Percentiles rank a stretch among this genome's conserved stretches.
Evolutionary conservation across 1,139 yeast genomes (phyloP).

Genomic region (Blastobotrys aristatus): DNA sequence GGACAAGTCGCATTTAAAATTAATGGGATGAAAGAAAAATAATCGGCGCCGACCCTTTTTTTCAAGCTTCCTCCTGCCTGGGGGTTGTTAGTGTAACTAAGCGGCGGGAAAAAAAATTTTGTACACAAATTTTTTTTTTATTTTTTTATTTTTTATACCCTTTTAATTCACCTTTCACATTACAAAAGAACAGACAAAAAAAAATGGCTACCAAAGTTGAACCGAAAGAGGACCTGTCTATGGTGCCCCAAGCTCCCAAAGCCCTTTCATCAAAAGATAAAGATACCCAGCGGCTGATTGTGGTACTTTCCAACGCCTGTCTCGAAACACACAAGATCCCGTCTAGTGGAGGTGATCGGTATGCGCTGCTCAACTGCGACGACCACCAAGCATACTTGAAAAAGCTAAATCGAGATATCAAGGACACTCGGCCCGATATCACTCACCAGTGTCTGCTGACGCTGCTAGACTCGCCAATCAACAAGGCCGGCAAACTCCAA

Average conservation of each 20-base stretch:
- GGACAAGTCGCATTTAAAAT: too few species aligned
- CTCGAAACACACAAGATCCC: slow-evolving; percentile 89
- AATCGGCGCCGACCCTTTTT: too few species aligned
- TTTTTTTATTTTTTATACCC: too few species aligned
- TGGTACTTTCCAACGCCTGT: slow-evolving; percentile 91
- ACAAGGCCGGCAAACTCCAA: slow-evolving; percentile 94
- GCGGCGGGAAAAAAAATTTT: background rate
- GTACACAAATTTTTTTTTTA: background rate
- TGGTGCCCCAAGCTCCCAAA: slow-evolving; percentile 80
- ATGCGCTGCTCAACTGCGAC: slow-evolving; percentile 90
- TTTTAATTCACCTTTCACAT: background rate
- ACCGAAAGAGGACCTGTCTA: slow-evolving; percentile 21
- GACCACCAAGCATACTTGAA: slow-evolving; percentile 95
- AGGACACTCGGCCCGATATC: slow-evolving; percentile 97
- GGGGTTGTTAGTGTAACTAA: too few species aligned
- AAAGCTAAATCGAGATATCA: slow-evolving; percentile 94
- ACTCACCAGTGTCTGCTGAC: slow-evolving; percentile 90
- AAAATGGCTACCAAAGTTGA: background rate
- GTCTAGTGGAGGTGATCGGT: slow-evolving; percentile 82
- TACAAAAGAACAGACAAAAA: background rate
- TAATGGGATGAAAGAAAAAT: too few species aligned
- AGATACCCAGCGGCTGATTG: slow-evolving; percentile 76
- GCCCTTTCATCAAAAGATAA: slow-evolving; percentile 81
- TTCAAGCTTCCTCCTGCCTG: too few species aligned
- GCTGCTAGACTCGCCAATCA: slow-evolving; percentile 88